Base-by-base conservation (phyloP, 2,329 filamentous ascomycete genomes). In the Parafenestella ontariensis region DNA sequence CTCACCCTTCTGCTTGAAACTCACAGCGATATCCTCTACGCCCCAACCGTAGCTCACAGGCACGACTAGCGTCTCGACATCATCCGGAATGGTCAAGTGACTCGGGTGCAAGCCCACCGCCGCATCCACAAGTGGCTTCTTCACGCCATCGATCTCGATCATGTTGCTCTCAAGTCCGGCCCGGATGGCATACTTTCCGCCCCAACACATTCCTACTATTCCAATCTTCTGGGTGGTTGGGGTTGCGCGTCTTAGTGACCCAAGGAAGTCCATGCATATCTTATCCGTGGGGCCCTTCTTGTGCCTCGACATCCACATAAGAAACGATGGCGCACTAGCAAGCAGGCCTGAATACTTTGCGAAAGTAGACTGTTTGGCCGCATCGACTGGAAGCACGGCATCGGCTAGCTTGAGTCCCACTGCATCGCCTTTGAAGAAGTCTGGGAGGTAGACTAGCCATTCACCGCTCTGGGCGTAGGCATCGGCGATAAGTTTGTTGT, bases 321-420 rank as follows among this genome's bases (percentile, higher is more conserved):
- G 39, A 21, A 68, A 67, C 0, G 49, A 17, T 2, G 56, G 59
- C 42, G 62, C 46, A 23, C 39, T 55, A 3, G 75, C 73, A 18
- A 79, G 70, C 13, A 79, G 45, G 8, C 77, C 77, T 1, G 73
- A 76, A 52, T 77, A 79, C 49, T 76, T 77, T 8, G 59, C 52
- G 3, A 77, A 58, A 0, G 62, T 68, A 11, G 71, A 73, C 51
- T 76, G 74, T 40, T 71, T 73, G 1, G 64, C 50, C n/a, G 61
- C 68, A 46, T 77, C 72, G 17, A 72, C 69, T 1, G 76, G 76
- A 39, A 77, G 66, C 7, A 76, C 49, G 18, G 74, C 41, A 53
- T 78, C 76, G 4, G 75, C 75, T 11, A 76, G 26, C 43, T 40
- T 56, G 7, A 65, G 53, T 3, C 41, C 42, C 1, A 69, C 54